Percentiles rank a stretch among this genome's conserved stretches.
Evolutionary conservation across 2,329 filamentous ascomycete species (phyloP).

Genomic region (Chaetomium sp.): DNA sequence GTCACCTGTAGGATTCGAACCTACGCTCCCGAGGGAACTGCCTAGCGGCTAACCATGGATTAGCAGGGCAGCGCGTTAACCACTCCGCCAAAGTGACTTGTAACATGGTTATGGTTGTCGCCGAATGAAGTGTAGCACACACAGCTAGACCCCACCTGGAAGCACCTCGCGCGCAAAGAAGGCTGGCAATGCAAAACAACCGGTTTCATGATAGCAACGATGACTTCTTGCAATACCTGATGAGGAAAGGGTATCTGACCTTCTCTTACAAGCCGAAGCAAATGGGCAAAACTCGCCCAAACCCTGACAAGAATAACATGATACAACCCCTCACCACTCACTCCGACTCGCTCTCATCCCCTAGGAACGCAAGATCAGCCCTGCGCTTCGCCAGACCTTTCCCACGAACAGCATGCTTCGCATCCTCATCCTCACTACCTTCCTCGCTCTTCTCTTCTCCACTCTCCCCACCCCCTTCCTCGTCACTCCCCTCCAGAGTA

Average conservation of each 20-base stretch:
- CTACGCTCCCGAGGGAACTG: constrained; percentile 33
- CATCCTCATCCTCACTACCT: constrained; percentile 38
- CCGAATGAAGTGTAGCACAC: background rate
- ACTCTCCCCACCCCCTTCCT: constrained; percentile 35
- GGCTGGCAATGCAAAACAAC: background rate
- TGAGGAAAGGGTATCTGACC: constrained; percentile 10
- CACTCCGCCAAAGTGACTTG: constrained; percentile 33
- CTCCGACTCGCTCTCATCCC: constrained; percentile 68
- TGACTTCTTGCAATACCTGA: background rate
- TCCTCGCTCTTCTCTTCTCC: constrained; percentile 34
- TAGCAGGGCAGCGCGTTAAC: constrained; percentile 35
- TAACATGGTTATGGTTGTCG: background rate
- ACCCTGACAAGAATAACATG: background rate
- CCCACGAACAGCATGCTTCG: constrained; percentile 38
- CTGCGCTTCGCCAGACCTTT: constrained; percentile 48
- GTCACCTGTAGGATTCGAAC: constrained; percentile 34
- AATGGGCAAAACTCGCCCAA: background rate
- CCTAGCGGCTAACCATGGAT: constrained; percentile 23
- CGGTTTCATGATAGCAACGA: background rate
- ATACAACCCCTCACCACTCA: constrained; percentile 37
- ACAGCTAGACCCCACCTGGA: background rate
- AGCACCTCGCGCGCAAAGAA: background rate
- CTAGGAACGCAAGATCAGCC: constrained; percentile 65
- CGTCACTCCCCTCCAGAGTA: constrained; percentile 19
- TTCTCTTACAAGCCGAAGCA: background rate